phyloP scores from a whole-genome alignment of 2,329 filamentous ascomycete genomes.

The Clathrospora elynae region DNA sequence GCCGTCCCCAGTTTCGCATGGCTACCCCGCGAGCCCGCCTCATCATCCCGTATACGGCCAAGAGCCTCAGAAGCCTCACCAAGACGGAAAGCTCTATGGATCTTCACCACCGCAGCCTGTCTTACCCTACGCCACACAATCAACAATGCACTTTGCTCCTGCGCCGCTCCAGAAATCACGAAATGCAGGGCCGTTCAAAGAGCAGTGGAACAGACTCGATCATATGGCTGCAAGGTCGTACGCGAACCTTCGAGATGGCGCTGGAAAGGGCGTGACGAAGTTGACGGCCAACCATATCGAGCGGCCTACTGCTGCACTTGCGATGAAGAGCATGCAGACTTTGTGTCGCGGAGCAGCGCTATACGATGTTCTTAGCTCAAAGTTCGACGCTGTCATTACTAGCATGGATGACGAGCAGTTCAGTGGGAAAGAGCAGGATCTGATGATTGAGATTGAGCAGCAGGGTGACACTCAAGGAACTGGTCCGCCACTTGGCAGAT shows the following conservation, averaged over 20 bases:
- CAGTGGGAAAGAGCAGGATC: constrained; percentile 58
- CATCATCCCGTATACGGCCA: constrained; percentile 29
- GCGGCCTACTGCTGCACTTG: constrained; percentile 34
- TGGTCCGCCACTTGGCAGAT: constrained; percentile 20
- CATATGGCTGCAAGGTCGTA: constrained; percentile 39
- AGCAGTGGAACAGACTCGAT: constrained; percentile 39
- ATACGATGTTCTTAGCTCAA: constrained; percentile 65
- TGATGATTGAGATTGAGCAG: constrained; percentile 44
- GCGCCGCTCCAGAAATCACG: constrained; percentile 23
- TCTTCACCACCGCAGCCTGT: constrained; percentile 21
- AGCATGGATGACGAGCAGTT: constrained; percentile 70
- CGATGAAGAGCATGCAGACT: constrained; percentile 44
- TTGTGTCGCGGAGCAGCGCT: constrained; percentile 52
- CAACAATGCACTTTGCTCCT: constrained; percentile 28
- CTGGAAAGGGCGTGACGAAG: constrained; percentile 33
- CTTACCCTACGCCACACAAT: constrained; percentile 27
- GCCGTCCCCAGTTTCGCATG: constrained; percentile 13
- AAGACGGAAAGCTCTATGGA: constrained; percentile 21
- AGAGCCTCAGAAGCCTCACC: constrained; percentile 23
- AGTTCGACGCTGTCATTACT: constrained; percentile 71
- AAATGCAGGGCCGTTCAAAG: constrained; percentile 30
- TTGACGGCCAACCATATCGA: constrained; percentile 39
- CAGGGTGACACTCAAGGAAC: constrained; percentile 20
- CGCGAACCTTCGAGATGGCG: constrained; percentile 33
- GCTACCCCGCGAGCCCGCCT: constrained; percentile 22